A percentile compares a stretch with the other conserved stretches of the same genome.
Evolutionary conservation across 2,329 filamentous ascomycete species (phyloP).

Genomic region (Lecanicillium sp.): DNA sequence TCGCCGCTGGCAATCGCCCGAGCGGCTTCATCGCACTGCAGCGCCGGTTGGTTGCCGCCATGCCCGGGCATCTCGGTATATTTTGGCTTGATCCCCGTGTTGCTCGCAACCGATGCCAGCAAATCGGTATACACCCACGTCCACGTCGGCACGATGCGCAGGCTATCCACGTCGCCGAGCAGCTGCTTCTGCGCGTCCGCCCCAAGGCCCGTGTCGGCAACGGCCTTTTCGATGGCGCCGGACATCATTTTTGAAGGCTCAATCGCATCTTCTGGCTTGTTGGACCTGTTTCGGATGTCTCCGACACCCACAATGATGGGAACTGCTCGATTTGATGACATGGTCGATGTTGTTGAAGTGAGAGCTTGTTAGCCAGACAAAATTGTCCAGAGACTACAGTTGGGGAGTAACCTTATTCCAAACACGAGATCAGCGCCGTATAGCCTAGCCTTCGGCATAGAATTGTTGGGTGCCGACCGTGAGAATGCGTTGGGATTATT

Average conservation of each 20-base stretch:
- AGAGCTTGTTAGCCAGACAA: neutral
- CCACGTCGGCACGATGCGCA: slow-evolving; percentile 57
- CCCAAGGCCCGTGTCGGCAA: slow-evolving; percentile 40
- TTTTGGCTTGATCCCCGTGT: slow-evolving; percentile 40
- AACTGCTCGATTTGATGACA: slow-evolving; percentile 9
- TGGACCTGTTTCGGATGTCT: slow-evolving; percentile 54
- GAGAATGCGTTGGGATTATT: neutral
- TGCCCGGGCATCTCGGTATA: slow-evolving; percentile 50
- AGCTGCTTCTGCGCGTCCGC: slow-evolving; percentile 25
- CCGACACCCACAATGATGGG: slow-evolving; percentile 59
- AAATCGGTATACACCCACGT: slow-evolving; percentile 60
- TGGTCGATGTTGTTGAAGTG: too few species aligned
- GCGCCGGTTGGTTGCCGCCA: slow-evolving; percentile 58
- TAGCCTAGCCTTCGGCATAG: too few species aligned
- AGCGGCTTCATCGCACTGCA: slow-evolving; percentile 58
- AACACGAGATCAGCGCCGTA: too few species aligned
- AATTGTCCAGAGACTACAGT: neutral
- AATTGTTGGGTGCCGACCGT: too few species aligned
- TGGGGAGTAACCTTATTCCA: too few species aligned
- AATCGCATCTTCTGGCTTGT: slow-evolving; percentile 38
- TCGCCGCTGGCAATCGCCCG: slow-evolving; percentile 48
- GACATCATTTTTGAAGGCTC: slow-evolving; percentile 56
- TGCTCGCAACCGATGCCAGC: slow-evolving; percentile 45
- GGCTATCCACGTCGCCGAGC: slow-evolving; percentile 45
- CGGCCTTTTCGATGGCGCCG: slow-evolving; percentile 44